Evolutionary conservation across 805 yeast genomes (phyloP), one percentile per base, ranked within the genome.

Genomic region (Starmerella kuoi): DNA sequence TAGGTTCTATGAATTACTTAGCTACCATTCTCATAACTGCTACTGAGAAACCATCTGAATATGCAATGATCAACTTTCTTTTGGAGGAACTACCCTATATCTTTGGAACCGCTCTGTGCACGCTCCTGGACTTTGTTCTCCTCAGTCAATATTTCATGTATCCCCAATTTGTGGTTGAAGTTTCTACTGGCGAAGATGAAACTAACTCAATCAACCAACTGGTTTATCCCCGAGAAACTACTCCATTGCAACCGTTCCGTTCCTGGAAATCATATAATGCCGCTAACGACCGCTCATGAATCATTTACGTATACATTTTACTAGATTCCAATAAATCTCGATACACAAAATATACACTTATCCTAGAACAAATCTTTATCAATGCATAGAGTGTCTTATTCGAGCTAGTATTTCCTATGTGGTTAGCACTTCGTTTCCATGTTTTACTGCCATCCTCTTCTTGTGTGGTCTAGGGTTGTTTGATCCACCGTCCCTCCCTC

Each of bases 31-130:
- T 54, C 12, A 46, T 57, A 11, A 51, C 59, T n/a, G 55, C 58
- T 8, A 35, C 35, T 21, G 40, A 14, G 4, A 41, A 41, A 22
- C 3, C 37, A 5, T 2, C 37, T 5, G 47, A 39, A 28, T 31
- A 31, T 19, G 52, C 50, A 12, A 35, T 49, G 9, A 36, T 42
- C 26, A 55, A 51, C 25, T 59, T 59, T 28, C 27, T 58, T 23
- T 26, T 41, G 15, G 55, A 53, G 14, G 61, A 59, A 42, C 44
- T 53, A 42, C 60, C 62, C 3, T 59, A 54, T 39, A 41, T 59
- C 5, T 38, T 47, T 17, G 62, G 61, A 14, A 51, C 53, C 11
- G 41, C 54, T 5, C 36, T 45, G 15, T 55, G 55, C 25, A 41
- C 51, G 9, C 31, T 50, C 21, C 49, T 57, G 6, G 61, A 58